Evolutionary conservation across 78 protist species (phyloP), one percentile per base, ranked within the genome.

Genomic region (Mantamonas sphyraenae): DNA sequence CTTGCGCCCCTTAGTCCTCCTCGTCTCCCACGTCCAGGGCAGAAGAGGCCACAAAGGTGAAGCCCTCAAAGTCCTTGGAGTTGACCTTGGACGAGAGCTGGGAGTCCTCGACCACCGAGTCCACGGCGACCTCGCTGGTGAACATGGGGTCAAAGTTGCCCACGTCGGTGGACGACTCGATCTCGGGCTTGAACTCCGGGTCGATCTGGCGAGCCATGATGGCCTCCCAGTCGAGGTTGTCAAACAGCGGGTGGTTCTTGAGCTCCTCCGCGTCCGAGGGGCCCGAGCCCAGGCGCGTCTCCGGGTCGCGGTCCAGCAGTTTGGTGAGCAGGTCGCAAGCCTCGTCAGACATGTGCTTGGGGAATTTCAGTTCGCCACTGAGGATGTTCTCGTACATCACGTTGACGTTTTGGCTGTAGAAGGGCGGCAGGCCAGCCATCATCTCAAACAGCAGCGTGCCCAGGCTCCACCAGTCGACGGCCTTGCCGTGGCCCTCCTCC

Each of bases 381-480:
- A 82, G 38, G 53, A 76, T 82, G 35, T 59, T 67, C 38, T 69
- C 56, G 79, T 82, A 82, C 81, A 73, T 74, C n/a, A 37, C 30
- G 43, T 53, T 63, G 26, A 31, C 55, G 67, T 83, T 47, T 31
- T 9, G 26, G 20, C 60, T 39, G 70, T 76, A 71, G 62, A 83
- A 83, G n/a, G 89, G 89, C 26, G 89, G 80, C 53, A 47, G 53
- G 0, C 87, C 86, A 4, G 60, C n/a, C 33, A 83, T 58, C 89
- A 85, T 85, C 39, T 85, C 90, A 65, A n/a, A 85, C 42, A 71
- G 14, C 22, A 85, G 68, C 16, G 87, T 76, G 30, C 90, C 90
- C 20, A 83, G 43, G 50, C 70, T 0, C 94, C 94, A 90, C 90
- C 90, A 86, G 39, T 90, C 92, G 10, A 85, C 90, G 5, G 77